Evolutionary conservation across 169 alveolate genomes (phyloP).

Genomic region (Neospora caninum): DNA sequence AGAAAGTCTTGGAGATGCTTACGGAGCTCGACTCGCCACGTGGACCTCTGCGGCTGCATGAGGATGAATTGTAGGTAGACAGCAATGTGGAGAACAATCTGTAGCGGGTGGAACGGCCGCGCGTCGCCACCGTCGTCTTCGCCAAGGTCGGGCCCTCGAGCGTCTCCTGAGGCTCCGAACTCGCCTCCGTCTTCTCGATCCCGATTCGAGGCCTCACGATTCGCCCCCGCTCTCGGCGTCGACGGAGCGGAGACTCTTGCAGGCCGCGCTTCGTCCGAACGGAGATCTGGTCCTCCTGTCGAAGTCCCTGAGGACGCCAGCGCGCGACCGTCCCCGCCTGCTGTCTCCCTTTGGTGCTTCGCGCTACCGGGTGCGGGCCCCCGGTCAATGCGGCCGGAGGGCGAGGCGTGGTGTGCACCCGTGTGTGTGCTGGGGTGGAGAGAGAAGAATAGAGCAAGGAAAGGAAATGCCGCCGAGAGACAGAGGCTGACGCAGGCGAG

Average conservation of each 20-base stretch:
- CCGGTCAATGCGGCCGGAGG: background rate
- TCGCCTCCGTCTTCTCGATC: background rate
- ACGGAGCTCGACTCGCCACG: background rate
- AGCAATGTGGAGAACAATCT: background rate
- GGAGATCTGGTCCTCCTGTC: background rate
- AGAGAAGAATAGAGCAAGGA: background rate
- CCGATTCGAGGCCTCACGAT: background rate
- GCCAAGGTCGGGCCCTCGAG: background rate
- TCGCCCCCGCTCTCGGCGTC: background rate
- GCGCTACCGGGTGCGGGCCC: background rate
- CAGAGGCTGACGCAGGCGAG: conserved; percentile 17
- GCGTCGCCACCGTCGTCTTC: background rate
- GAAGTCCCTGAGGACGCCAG: background rate
- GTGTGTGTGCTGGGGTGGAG: conserved; percentile 20
- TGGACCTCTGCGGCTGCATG: conserved; percentile 11
- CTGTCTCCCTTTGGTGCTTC: no score
- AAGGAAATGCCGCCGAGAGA: conserved; percentile 26
- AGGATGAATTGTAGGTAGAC: background rate
- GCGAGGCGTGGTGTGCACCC: background rate
- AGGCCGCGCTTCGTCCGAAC: no score
- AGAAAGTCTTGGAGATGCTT: background rate
- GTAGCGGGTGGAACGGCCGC: conserved; percentile 6
- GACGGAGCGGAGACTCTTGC: background rate
- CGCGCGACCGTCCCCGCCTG: no score
- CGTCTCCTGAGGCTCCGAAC: background rate